Conservation (phyloP, 495 filamentous ascomycete genomes). For the Penicillium desertorum region DNA sequence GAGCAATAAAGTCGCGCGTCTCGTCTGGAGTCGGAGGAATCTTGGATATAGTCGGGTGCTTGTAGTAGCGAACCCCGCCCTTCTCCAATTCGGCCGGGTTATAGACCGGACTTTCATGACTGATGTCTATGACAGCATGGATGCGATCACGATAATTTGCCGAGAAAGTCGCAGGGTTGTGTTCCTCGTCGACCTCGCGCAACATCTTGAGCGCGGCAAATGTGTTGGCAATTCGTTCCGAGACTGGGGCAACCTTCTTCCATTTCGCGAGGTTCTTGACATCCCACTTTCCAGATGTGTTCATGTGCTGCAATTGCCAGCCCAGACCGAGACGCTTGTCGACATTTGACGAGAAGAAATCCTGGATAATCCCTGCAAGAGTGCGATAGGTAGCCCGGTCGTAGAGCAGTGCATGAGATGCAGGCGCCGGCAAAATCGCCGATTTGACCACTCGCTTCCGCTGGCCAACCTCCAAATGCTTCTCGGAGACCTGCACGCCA, state of each 20-base stretch:
- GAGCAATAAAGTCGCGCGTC: slow-evolving; percentile 69
- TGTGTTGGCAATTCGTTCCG: slow-evolving; percentile 66
- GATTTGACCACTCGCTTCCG: slow-evolving; percentile 60
- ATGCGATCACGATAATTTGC: slow-evolving; percentile 63
- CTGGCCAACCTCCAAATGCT: slow-evolving; percentile 16
- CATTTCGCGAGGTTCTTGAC: slow-evolving; percentile 96
- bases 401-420: slow-evolving; percentile 83
- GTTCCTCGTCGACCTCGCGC: slow-evolving; percentile 78
- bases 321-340: slow-evolving; percentile 75
- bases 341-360: slow-evolving; percentile 72
- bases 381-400: slow-evolving; percentile 72
- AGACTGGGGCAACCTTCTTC: slow-evolving; percentile 75
- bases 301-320: slow-evolving; percentile 88
- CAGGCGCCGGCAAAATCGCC: slow-evolving; percentile 71
- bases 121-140: slow-evolving; percentile 81
- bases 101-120: slow-evolving; percentile 82
- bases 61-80: slow-evolving; percentile 75
- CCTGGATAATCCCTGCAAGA: slow-evolving; percentile 75
- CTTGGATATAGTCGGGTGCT: slow-evolving; percentile 90
- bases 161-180: slow-evolving; percentile 74
- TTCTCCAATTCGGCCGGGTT: slow-evolving; percentile 71
- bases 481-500: slow-evolving; percentile 31
- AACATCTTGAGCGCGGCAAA: slow-evolving; percentile 89
- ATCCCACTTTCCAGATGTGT: slow-evolving; percentile 92
- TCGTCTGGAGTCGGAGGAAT: slow-evolving; percentile 79